phyloP scores from a whole-genome alignment of 768 basidiomycete genomes.

The Lenzites betulinus region DNA sequence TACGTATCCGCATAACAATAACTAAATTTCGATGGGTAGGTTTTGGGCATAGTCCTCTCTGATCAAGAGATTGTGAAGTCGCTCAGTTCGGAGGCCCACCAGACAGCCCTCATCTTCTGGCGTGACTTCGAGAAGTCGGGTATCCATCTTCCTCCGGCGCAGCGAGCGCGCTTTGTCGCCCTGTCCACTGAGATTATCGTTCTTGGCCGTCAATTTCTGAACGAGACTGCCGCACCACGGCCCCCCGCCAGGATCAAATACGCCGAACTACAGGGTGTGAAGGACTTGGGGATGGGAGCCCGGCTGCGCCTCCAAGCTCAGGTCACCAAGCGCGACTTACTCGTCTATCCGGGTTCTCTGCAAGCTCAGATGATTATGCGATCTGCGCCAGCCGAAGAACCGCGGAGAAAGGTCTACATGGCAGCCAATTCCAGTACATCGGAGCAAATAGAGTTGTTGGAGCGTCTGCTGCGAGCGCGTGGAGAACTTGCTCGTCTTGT shows the following conservation, averaged over 20 bases:
- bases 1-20: conserved; percentile 5
- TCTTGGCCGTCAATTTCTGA: conserved; percentile 85
- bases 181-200: conserved; percentile 87
- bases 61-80: conserved; percentile 67
- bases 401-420: conserved; percentile 79
- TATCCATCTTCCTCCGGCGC: conserved; percentile 78
- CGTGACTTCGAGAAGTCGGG: conserved; percentile 98
- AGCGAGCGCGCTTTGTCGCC: conserved; percentile 82
- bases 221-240: conserved; percentile 61
- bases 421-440: conserved; percentile 77
- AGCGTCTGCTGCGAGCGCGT: conserved; percentile 71
- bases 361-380: conserved; percentile 95
- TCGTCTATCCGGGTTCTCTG: conserved; percentile 81
- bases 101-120: conserved; percentile 92
- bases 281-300: conserved; percentile 76
- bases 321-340: conserved; percentile 72
- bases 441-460: conserved; percentile 76
- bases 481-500: conserved; percentile 83
- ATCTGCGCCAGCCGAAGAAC: conserved; percentile 81
- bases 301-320: conserved; percentile 73
- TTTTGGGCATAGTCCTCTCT: conserved; percentile 67
- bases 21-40: conserved; percentile 42
- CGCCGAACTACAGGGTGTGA: conserved; percentile 69
- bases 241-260: conserved; percentile 70
- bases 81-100: conserved; percentile 72